phyloP scores from a whole-genome alignment of 2,329 filamentous ascomycete genomes.

The Microcyclospora tardicrescens region DNA sequence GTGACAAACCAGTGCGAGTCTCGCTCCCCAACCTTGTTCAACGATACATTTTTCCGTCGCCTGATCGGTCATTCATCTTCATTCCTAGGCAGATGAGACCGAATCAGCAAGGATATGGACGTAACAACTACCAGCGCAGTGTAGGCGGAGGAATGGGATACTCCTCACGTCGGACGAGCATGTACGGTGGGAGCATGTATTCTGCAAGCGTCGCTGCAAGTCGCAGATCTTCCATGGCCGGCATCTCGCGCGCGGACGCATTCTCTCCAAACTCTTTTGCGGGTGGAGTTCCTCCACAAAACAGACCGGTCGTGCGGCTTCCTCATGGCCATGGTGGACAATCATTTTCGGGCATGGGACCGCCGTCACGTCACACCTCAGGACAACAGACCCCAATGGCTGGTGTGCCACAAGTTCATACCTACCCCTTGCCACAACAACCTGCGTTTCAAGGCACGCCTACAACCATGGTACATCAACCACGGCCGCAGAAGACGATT shows the following conservation, averaged over 20 bases:
- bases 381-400: constrained; percentile 33
- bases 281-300: constrained; percentile 31
- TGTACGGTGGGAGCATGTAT: constrained; percentile 69
- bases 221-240: constrained; percentile 66
- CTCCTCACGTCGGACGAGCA: constrained; percentile 66
- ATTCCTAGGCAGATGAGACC: constrained; percentile 88
- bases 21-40: constrained; percentile 69
- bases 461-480: constrained; percentile 75
- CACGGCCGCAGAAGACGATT: constrained; percentile 83
- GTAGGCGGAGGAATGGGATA: constrained; percentile 50
- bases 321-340: constrained; percentile 44
- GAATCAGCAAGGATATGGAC: constrained; percentile 66
- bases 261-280: constrained; percentile 72
- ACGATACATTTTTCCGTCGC: constrained; percentile 80
- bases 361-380: constrained; percentile 21
- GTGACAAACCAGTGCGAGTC: constrained; percentile 92
- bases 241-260: constrained; percentile 56
- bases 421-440: constrained; percentile 42
- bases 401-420: constrained; percentile 39
- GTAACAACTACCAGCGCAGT: constrained; percentile 57
- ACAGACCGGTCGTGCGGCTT: constrained; percentile 69
- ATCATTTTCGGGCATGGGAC: constrained; percentile 21
- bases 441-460: constrained; percentile 48
- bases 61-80: constrained; percentile 91
- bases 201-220: constrained; percentile 81